These are phyloP conservation scores for Salvia rosmarinus DNA, from an alignment of 257 asterid genomes.

Conservation along the genomic window DNA sequence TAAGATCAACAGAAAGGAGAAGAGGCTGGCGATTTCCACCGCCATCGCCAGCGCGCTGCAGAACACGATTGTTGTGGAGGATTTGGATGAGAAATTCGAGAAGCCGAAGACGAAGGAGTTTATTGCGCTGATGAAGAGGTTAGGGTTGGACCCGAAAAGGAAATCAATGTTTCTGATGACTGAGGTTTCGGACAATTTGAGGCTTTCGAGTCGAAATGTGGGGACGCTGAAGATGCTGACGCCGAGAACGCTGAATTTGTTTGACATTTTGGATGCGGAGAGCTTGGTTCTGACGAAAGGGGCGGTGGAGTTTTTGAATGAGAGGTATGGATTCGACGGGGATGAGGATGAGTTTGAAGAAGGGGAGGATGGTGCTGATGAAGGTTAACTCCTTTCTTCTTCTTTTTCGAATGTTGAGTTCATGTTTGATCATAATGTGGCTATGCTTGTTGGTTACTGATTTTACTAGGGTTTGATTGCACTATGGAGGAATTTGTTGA, in stretches of 20 bases:
- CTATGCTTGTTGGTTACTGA: not conserved
- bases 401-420: not conserved
- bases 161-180: slow-evolving; percentile 76
- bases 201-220: slow-evolving; percentile 69
- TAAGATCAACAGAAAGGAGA: slow-evolving; percentile 87
- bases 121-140: slow-evolving; percentile 68
- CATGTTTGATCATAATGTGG: not conserved
- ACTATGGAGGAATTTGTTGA: not conserved
- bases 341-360: slow-evolving; percentile 55
- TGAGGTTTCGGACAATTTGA: slow-evolving; percentile 74
- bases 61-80: slow-evolving; percentile 82
- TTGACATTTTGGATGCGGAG: slow-evolving; percentile 85
- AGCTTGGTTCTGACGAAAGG: slow-evolving; percentile 71
- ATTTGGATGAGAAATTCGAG: slow-evolving; percentile 73
- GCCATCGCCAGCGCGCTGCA: slow-evolving; percentile 77
- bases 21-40: slow-evolving; percentile 80
- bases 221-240: slow-evolving; percentile 87
- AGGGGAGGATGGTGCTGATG: slow-evolving; percentile 37
- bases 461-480: not conserved
- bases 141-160: slow-evolving; percentile 91
- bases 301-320: slow-evolving; percentile 81
- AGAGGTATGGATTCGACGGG: slow-evolving; percentile 65
- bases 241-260: slow-evolving; percentile 87
- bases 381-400: slow-evolving; percentile 51
- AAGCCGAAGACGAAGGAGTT: slow-evolving; percentile 89